These are phyloP conservation scores for Gastrodia elata DNA, from an alignment of 106 monocot genomes.

Conservation along the genomic window DNA sequence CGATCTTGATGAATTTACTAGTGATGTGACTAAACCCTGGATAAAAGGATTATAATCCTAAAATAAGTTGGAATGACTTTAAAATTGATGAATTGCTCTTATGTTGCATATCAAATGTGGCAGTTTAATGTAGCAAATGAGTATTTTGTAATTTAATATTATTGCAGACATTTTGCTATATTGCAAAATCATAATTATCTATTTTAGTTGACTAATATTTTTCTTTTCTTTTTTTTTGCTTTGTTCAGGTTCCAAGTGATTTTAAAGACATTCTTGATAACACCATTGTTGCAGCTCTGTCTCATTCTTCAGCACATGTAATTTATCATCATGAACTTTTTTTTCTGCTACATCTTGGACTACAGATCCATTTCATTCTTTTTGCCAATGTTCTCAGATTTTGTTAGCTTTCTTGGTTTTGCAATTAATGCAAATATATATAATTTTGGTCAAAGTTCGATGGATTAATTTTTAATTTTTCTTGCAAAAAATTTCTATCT, in stretches of 20 bases:
- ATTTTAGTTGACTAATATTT: neutral
- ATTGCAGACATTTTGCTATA: neutral
- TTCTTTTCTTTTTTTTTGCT: slow-evolving; percentile 1
- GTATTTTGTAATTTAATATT: neutral
- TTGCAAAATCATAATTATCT: neutral
- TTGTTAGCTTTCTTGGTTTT: neutral
- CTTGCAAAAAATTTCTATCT: slow-evolving; percentile 3
- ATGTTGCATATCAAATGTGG: neutral
- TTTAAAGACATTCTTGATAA: slow-evolving; percentile 89
- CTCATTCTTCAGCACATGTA: slow-evolving; percentile 90
- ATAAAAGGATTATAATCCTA: neutral
- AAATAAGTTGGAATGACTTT: neutral
- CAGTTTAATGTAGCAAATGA: neutral
- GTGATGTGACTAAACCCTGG: neutral
- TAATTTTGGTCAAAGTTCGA: neutral
- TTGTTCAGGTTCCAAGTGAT: slow-evolving; percentile 72
- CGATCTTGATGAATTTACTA: neutral
- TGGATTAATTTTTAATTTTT: neutral
- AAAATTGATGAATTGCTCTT: neutral
- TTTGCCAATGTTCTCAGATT: neutral
- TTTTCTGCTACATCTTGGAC: neutral
- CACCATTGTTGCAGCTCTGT: slow-evolving; percentile 85
- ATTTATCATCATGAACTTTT: neutral
- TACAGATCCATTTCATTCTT: neutral
- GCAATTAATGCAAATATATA: neutral